Conservation (phyloP, 805 yeast genomes). For the Limtongozyma cylindracea region DNA sequence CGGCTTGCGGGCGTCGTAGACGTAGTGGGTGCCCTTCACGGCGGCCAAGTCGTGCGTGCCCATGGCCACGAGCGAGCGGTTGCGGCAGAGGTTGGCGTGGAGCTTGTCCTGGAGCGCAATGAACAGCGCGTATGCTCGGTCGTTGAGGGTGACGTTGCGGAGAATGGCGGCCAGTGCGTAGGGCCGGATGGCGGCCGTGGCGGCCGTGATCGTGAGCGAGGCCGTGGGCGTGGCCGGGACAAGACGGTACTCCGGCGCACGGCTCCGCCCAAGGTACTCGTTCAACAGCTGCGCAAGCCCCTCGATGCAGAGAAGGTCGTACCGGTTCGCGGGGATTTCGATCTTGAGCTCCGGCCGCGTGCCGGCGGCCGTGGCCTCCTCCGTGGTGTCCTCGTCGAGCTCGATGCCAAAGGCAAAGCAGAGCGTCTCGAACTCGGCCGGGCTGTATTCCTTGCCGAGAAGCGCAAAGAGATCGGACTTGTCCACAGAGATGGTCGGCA, state of each 20-base stretch:
- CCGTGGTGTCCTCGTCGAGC: slow-evolving; percentile 90
- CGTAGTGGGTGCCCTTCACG: slow-evolving; percentile 57
- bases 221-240: slow-evolving; percentile 32
- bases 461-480: slow-evolving; percentile 75
- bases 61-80: slow-evolving; percentile 91
- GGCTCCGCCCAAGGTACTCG: slow-evolving; percentile 53
- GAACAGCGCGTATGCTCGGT: slow-evolving; percentile 78
- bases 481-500: slow-evolving; percentile 96
- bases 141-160: slow-evolving; percentile 60
- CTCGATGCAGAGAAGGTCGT: slow-evolving; percentile 93
- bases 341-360: slow-evolving; percentile 94
- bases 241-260: slow-evolving; percentile 43
- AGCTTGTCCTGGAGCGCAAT: slow-evolving; percentile 90
- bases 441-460: slow-evolving; percentile 33
- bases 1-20: slow-evolving; percentile 70
- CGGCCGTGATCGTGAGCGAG: slow-evolving; percentile 46
- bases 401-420: slow-evolving; percentile 97
- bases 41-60: slow-evolving; percentile 92
- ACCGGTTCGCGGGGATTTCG: slow-evolving; percentile 96
- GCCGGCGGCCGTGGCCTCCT: slow-evolving; percentile 38
- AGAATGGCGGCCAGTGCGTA: slow-evolving; percentile 90
- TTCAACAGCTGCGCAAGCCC: slow-evolving; percentile 92
- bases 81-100: slow-evolving; percentile 88
- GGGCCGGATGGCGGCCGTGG: slow-evolving; percentile 60
- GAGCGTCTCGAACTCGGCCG: slow-evolving; percentile 86